Percentiles rank a stretch among this genome's conserved stretches.
Conservation (phyloP, 176 grass and related monocot genomes). For the Juncus inflexus region DNA sequence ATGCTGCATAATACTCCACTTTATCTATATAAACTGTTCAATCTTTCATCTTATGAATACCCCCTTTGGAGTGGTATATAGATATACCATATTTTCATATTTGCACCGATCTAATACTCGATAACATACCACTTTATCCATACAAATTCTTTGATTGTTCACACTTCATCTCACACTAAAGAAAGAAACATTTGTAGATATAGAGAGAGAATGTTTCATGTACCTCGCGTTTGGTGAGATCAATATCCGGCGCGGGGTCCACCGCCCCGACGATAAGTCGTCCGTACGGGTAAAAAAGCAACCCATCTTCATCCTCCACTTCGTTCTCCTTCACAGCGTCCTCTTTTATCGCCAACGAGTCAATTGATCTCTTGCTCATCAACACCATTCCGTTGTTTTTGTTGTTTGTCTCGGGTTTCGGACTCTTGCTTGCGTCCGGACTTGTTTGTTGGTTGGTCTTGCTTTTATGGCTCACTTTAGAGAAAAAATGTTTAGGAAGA, state of each 20-base stretch:
- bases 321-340: constrained; percentile 64
- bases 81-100: no score
- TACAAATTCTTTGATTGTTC: no score
- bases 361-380: constrained; percentile 34
- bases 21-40: no score
- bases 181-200: background rate
- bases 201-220: constrained; percentile 9
- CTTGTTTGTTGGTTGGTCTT: constrained; percentile 27
- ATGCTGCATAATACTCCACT: background rate
- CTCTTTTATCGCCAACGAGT: constrained; percentile 53
- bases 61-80: no score
- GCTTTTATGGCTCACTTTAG: constrained; percentile 59
- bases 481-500: constrained; percentile 10
- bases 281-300: constrained; percentile 65
- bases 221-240: constrained; percentile 83
- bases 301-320: constrained; percentile 57
- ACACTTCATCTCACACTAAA: no score
- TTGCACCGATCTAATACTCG: no score
- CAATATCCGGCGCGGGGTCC: constrained; percentile 63
- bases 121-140: no score
- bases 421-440: constrained; percentile 53
- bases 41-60: no score
- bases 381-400: constrained; percentile 32
- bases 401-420: constrained; percentile 52
- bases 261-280: constrained; percentile 63